A percentile compares a stretch with the other conserved stretches of the same genome.
Evolutionary conservation across 768 basidiomycete species (phyloP).

Genomic region (Pisolithus tinctorius): DNA sequence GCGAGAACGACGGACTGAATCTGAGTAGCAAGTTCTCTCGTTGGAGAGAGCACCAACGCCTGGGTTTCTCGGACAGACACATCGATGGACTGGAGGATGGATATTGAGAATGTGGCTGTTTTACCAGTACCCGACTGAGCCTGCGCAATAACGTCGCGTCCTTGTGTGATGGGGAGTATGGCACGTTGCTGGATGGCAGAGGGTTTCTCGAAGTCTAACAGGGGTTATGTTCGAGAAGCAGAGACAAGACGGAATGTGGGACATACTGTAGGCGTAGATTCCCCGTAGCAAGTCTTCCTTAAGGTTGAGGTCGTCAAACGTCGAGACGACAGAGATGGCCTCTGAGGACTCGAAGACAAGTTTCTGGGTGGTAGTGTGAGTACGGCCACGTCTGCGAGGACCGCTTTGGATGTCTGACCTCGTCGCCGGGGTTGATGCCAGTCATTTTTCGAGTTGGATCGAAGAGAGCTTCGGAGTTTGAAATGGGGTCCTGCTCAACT

Average conservation of each 20-base stretch:
- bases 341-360: slow-evolving; percentile 94
- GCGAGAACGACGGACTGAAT: slow-evolving; percentile 97
- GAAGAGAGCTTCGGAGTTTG: slow-evolving; percentile 44
- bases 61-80: slow-evolving; percentile 91
- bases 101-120: slow-evolving; percentile 98
- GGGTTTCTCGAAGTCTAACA: slow-evolving; percentile 88
- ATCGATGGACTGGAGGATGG: slow-evolving; percentile 97
- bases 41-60: slow-evolving; percentile 93
- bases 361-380: slow-evolving; percentile 45
- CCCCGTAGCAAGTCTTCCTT: slow-evolving; percentile 95
- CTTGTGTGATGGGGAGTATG: slow-evolving; percentile 92
- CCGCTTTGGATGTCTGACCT: slow-evolving; percentile 39
- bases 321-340: slow-evolving; percentile 81
- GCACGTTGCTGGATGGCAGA: slow-evolving; percentile 99
- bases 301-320: slow-evolving; percentile 84
- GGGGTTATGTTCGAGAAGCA: slow-evolving; percentile 2
- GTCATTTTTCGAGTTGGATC: slow-evolving; percentile 51
- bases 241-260: background rate
- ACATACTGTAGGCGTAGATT: slow-evolving; percentile 94
- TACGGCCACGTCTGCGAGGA: slow-evolving; percentile 5
- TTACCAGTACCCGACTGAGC: slow-evolving; percentile 99
- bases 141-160: slow-evolving; percentile 97
- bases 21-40: slow-evolving; percentile 98
- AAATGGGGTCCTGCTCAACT: slow-evolving; percentile 26
- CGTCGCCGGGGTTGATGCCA: slow-evolving; percentile 82